phyloP scores from a whole-genome alignment of 768 basidiomycete species.

The Naganishia randhawae region DNA sequence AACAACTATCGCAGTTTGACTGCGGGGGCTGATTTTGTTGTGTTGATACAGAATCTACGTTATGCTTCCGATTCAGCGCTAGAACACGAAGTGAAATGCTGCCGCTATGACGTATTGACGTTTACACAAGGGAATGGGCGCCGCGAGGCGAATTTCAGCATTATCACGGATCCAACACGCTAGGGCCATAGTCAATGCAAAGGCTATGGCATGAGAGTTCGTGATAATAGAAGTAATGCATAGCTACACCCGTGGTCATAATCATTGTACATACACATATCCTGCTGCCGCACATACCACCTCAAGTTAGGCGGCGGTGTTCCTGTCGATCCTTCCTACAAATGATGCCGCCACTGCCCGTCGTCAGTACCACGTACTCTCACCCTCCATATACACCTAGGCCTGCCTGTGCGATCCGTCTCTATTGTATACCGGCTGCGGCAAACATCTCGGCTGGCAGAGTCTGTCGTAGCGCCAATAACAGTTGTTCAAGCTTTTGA shows the following conservation, averaged over 20 bases:
- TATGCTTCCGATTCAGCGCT: no score
- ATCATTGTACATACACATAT: slow-evolving; percentile 1
- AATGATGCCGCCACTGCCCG: not conserved
- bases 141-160: no score
- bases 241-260: not conserved
- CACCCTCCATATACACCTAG: not conserved
- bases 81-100: no score
- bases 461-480: slow-evolving; percentile 68
- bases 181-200: no score
- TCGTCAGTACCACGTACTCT: not conserved
- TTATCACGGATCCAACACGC: no score
- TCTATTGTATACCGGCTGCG: slow-evolving; percentile 12
- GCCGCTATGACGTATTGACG: no score
- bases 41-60: no score
- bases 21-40: no score
- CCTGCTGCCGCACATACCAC: not conserved
- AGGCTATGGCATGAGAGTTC: no score
- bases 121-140: no score
- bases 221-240: not conserved
- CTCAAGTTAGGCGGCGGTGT: not conserved
- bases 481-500: slow-evolving; percentile 68
- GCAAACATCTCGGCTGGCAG: slow-evolving; percentile 65
- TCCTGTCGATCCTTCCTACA: slow-evolving; percentile 4
- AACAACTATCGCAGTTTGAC: no score
- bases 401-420: not conserved